Conservation (phyloP, 352 stramenopile genomes). For the Phytophthora ramorum region DNA sequence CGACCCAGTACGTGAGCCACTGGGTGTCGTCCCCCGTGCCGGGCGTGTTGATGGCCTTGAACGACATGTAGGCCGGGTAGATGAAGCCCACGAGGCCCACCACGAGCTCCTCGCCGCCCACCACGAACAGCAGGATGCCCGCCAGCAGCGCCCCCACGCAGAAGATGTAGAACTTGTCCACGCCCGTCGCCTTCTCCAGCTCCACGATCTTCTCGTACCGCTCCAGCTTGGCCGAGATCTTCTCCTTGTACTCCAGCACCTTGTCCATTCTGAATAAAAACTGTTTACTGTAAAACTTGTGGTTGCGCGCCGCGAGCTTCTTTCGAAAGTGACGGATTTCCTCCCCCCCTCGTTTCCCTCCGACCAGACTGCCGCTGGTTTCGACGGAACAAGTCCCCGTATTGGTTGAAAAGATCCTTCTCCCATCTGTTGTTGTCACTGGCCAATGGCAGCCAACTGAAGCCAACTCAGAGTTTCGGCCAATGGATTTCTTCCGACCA, state of each 20-base stretch:
- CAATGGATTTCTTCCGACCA: conserved; percentile 35
- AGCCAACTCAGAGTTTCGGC: conserved; percentile 29
- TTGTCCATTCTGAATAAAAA: conserved; percentile 69
- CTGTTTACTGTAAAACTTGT: neutral
- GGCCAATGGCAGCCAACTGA: conserved; percentile 15
- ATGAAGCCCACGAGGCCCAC: conserved; percentile 88
- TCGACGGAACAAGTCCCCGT: conserved; percentile 9
- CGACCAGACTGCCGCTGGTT: conserved; percentile 18
- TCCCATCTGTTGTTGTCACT: conserved; percentile 30
- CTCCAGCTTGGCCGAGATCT: conserved; percentile 81
- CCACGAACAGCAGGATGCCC: conserved; percentile 79
- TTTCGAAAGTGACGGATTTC: conserved; percentile 62
- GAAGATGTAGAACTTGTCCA: conserved; percentile 92
- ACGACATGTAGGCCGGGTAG: conserved; percentile 90
- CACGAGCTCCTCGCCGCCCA: conserved; percentile 79
- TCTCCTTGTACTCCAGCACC: conserved; percentile 84
- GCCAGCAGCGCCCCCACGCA: conserved; percentile 47
- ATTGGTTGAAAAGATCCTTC: conserved; percentile 45
- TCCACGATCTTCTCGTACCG: conserved; percentile 87
- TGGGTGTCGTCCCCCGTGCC: conserved; percentile 82
- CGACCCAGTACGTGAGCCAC: conserved; percentile 94
- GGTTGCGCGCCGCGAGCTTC: conserved; percentile 23
- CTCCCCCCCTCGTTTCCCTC: conserved; percentile 17
- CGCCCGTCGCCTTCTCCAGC: conserved; percentile 84
- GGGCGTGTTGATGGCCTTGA: conserved; percentile 88